Evolutionary conservation across 2,329 filamentous ascomycete species (phyloP).

Genomic region (Albophoma yamanashiensis): DNA sequence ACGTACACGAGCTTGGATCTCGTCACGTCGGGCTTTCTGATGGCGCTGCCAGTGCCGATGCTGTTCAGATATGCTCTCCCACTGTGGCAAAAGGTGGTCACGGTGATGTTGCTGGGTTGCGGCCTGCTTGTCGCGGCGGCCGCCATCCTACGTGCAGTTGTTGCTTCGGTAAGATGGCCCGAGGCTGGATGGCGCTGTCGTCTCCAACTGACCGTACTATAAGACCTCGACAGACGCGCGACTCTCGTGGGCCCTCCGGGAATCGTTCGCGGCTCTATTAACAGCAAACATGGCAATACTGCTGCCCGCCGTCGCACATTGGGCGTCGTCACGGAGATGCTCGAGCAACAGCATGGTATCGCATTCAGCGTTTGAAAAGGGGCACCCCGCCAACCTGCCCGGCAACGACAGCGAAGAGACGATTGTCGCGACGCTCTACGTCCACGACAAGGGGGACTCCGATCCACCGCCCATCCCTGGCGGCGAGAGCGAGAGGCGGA

Average conservation of each 20-base stretch:
- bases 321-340: background rate
- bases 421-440: background rate
- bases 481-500: background rate
- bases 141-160: slow-evolving; percentile 1
- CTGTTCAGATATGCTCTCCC: background rate
- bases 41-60: background rate
- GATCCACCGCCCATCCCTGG: background rate
- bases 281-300: background rate
- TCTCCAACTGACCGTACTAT: background rate
- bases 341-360: background rate
- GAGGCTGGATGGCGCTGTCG: too few relatives aligned
- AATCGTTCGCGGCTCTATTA: background rate
- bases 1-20: slow-evolving; percentile 2
- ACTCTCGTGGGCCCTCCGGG: slow-evolving; percentile 2
- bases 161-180: background rate
- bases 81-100: background rate
- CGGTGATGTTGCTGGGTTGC: background rate
- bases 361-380: background rate
- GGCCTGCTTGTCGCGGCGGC: background rate
- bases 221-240: background rate
- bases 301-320: background rate
- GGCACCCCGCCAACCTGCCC: background rate
- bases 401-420: slow-evolving; percentile 4
- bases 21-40: slow-evolving; percentile 1
- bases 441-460: background rate